A percentile compares a stretch with the other conserved stretches of the same genome.
phyloP scores from a whole-genome alignment of 495 filamentous ascomycete genomes.

The Annulohypoxylon bovei region DNA sequence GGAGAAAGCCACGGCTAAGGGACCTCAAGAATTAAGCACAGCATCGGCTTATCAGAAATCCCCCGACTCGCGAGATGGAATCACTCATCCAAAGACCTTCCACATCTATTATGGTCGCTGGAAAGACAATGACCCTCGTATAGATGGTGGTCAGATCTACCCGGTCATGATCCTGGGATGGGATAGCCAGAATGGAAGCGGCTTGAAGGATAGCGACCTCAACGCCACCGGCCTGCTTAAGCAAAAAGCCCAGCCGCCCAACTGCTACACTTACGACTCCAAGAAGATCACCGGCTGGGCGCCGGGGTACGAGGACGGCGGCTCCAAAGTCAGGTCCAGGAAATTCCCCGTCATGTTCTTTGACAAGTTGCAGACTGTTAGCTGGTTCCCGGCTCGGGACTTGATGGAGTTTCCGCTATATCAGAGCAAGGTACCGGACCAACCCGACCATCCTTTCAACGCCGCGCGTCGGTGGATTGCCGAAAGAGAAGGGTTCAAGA shows the following conservation, averaged over 20 bases:
- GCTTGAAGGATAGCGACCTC: slow-evolving; percentile 45
- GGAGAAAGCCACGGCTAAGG: not conserved
- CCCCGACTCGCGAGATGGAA: not conserved
- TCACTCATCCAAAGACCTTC: slow-evolving; percentile 39
- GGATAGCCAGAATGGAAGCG: slow-evolving; percentile 47
- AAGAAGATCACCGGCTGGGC: slow-evolving; percentile 52
- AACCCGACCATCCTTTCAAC: slow-evolving; percentile 35
- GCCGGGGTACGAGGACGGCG: slow-evolving; percentile 52
- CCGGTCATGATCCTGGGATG: slow-evolving; percentile 55
- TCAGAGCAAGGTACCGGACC: not conserved
- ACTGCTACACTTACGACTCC: slow-evolving; percentile 48
- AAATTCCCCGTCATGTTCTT: slow-evolving; percentile 58
- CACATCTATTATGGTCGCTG: slow-evolving; percentile 51
- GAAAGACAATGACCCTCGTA: slow-evolving; percentile 27
- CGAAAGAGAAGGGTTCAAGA: slow-evolving; percentile 37
- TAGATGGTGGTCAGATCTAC: slow-evolving; percentile 31
- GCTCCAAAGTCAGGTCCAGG: slow-evolving; percentile 43
- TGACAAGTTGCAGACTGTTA: slow-evolving; percentile 39
- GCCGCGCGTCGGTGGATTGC: slow-evolving; percentile 44
- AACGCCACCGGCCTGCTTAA: slow-evolving; percentile 48
- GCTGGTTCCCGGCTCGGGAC: slow-evolving; percentile 38
- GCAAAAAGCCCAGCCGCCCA: slow-evolving; percentile 37
- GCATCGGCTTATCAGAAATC: not conserved
- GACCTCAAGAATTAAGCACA: not conserved
- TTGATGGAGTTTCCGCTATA: slow-evolving; percentile 40